phyloP scores from a whole-genome alignment of 2,329 filamentous ascomycete species.

The Phoma sp. region DNA sequence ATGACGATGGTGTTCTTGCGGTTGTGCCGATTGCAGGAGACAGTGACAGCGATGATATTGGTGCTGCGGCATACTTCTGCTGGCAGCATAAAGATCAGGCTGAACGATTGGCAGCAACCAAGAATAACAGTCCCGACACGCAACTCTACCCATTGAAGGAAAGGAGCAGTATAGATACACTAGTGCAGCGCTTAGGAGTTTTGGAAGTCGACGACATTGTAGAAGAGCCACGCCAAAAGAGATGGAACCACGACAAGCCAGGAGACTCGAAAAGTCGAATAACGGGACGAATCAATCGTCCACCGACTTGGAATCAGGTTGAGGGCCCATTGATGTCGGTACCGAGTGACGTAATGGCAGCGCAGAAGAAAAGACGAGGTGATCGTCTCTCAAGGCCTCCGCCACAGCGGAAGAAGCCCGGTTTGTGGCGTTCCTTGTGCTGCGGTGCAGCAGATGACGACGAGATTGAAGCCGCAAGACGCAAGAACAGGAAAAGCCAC shows the following conservation, averaged over 20 bases:
- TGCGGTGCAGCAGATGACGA: constrained; percentile 49
- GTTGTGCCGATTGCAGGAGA: constrained; percentile 47
- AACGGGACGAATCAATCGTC: constrained; percentile 41
- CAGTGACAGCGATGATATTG: constrained; percentile 61
- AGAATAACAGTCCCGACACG: constrained; percentile 38
- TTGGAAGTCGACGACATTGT: constrained; percentile 63
- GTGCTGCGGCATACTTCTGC: constrained; percentile 74
- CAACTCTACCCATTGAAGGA: constrained; percentile 64
- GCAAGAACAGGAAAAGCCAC: constrained; percentile 41
- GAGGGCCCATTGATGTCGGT: constrained; percentile 54
- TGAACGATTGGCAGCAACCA: constrained; percentile 39
- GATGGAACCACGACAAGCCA: constrained; percentile 29
- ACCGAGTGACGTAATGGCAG: constrained; percentile 47
- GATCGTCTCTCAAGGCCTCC: constrained; percentile 24
- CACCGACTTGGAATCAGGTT: constrained; percentile 54
- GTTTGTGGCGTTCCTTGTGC: constrained; percentile 53
- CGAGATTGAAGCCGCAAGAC: constrained; percentile 52
- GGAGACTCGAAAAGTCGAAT: constrained; percentile 24
- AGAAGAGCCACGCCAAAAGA: constrained; percentile 47
- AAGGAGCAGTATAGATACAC: constrained; percentile 82
- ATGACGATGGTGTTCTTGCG: constrained; percentile 47
- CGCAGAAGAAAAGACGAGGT: constrained; percentile 28
- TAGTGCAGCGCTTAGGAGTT: constrained; percentile 79
- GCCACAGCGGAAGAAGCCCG: constrained; percentile 32
- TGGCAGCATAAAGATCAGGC: constrained; percentile 97